These are phyloP conservation scores for Insectozyma bohioensis DNA, from an alignment of 1,139 yeast genomes.

Conservation along the genomic window DNA sequence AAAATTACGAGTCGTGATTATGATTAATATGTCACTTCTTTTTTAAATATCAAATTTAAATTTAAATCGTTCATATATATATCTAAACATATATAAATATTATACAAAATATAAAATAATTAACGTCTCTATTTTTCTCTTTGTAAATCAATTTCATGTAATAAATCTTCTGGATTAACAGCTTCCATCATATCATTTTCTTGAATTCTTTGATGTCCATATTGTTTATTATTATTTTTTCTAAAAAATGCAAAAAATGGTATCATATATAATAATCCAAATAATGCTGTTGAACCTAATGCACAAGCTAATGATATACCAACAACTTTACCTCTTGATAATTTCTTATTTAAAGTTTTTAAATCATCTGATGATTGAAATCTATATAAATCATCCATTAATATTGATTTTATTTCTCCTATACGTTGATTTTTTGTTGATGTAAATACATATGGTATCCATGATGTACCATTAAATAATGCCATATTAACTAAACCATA, in stretches of 20 bases:
- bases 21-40: too few relatives aligned
- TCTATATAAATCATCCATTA: constrained; percentile 37
- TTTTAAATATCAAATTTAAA: too few relatives aligned
- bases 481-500: constrained; percentile 71
- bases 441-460: constrained; percentile 67
- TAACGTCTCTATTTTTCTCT: constrained; percentile 27
- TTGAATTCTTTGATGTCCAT: constrained; percentile 43
- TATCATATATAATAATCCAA: constrained; percentile 63
- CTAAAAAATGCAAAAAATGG: constrained; percentile 48
- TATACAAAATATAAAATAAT: too few relatives aligned
- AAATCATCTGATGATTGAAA: constrained; percentile 41
- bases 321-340: constrained; percentile 72
- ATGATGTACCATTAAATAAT: constrained; percentile 61
- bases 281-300: constrained; percentile 68
- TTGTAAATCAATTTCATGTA: constrained; percentile 59
- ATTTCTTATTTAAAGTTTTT: constrained; percentile 17
- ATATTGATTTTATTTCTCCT: constrained; percentile 34
- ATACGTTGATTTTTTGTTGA: constrained; percentile 18
- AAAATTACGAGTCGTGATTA: too few relatives aligned
- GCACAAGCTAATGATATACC: constrained; percentile 89
- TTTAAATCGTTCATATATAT: too few relatives aligned
- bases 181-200: constrained; percentile 68
- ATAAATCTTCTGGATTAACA: constrained; percentile 62
- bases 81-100: too few relatives aligned
- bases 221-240: constrained; percentile 31